Conservation (phyloP, 805 yeast genomes). For the Vanderwaltozyma tropicalis region DNA sequence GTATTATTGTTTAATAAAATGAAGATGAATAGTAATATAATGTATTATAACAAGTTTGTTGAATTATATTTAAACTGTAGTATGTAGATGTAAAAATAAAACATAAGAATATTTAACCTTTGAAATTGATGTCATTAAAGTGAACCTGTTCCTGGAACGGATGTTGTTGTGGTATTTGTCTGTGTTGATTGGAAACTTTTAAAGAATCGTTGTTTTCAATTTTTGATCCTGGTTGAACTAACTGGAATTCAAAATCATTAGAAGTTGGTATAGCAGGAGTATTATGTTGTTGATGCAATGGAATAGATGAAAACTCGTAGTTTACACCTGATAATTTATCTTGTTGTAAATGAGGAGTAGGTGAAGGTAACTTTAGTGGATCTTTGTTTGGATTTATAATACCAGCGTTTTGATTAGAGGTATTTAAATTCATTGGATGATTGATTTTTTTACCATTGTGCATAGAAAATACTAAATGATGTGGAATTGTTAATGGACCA, state of each 20-base stretch:
- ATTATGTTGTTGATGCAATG: slow-evolving; percentile 1
- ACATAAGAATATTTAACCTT: slow-evolving; percentile 4
- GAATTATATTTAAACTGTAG: not conserved
- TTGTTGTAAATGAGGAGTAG: slow-evolving; percentile 1
- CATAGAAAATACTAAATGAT: not conserved
- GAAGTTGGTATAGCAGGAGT: not conserved
- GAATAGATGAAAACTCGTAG: slow-evolving; percentile 2
- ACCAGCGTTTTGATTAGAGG: not conserved
- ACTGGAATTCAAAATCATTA: slow-evolving; percentile 12
- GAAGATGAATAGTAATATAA: not conserved
- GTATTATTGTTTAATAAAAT: too few species aligned
- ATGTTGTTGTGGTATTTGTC: slow-evolving; percentile 5
- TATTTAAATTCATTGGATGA: not conserved
- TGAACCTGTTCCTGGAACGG: slow-evolving; percentile 12
- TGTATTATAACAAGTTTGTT: not conserved
- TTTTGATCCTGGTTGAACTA: slow-evolving; percentile 7
- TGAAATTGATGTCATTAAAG: slow-evolving; percentile 19
- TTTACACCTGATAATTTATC: slow-evolving; percentile 2
- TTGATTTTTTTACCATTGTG: not conserved
- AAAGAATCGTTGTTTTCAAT: not conserved
- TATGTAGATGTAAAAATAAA: too few species aligned
- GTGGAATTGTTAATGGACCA: not conserved
- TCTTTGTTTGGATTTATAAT: slow-evolving; percentile 1
- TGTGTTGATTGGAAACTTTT: slow-evolving; percentile 6
- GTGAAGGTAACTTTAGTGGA: slow-evolving; percentile 1